Evolutionary conservation across 176 grass and related monocot genomes (phyloP), one percentile per base, ranked within the genome.

Genomic region (Musa troglodytarum): DNA sequence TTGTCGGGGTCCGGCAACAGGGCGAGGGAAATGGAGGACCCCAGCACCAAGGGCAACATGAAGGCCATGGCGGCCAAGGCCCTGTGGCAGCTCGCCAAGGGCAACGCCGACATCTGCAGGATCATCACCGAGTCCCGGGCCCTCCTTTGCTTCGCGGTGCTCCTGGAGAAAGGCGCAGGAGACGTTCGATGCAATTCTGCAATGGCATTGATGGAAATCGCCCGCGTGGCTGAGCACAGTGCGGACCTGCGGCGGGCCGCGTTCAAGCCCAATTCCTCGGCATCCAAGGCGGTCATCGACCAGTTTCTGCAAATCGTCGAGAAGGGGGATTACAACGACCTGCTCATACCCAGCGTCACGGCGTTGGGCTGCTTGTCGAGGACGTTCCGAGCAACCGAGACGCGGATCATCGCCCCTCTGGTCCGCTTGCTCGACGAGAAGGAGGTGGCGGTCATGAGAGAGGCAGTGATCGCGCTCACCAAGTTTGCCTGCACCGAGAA

Each of bases 51-150:
- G 52, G 71, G 52, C 12, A 54, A 73, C 52, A 73, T 73, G 71
- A 73, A 73, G 52, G 71, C 71, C 52, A 73, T 73, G 71, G 71
- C 71, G 22, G 51, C 71, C 14, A 73, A 55, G 52, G 71, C 71
- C 22, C 72, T 74, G 54, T 74, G 53, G 21, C 53, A n/a, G 54
- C 52, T 74, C 24, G 72, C 53, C 26, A 75, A 61, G 54, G 24
- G 29, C 55, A 75, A 75, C 17, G 25, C 25, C 16, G 26, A 17
- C 25, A 59, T 75, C 54, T 75, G 73, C 72, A 52, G 26, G 72
- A 59, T 2, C 54, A 75, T 75, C 29, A 75, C 73, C 54, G 73
- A 75, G 23, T 75, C 54, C 54, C 54, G 73, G 1, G 26, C 73
- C 25, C 54, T 75, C 73, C 73, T 61, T 28, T 59, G 51, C 73